Conservation (phyloP, 2,329 filamentous ascomycete genomes). For the Gyromitra esculenta region DNA sequence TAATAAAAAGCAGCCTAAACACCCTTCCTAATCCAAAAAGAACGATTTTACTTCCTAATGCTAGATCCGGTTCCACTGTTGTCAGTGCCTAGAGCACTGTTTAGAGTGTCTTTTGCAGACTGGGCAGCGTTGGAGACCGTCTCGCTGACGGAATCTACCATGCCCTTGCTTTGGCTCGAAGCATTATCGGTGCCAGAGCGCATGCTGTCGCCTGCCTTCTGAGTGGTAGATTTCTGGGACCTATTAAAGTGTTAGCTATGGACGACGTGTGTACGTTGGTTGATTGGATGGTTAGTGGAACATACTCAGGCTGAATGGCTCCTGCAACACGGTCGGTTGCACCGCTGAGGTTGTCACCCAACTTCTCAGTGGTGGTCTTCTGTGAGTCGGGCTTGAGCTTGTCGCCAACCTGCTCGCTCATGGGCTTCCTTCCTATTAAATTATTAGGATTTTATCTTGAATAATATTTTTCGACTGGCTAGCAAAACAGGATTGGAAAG, state of each 20-base stretch:
- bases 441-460: constrained; percentile 12
- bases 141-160: constrained; percentile 62
- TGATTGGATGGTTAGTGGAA: background rate
- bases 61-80: constrained; percentile 1
- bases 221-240: constrained; percentile 63
- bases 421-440: constrained; percentile 63
- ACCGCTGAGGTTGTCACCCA: constrained; percentile 63
- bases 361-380: constrained; percentile 65
- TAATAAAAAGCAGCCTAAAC: constrained; percentile 33
- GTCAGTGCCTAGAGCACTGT: constrained; percentile 35
- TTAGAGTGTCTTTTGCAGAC: constrained; percentile 58
- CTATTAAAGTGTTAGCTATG: constrained; percentile 37
- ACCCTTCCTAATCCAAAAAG: background rate
- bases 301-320: constrained; percentile 64
- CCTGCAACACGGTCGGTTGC: constrained; percentile 64
- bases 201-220: constrained; percentile 64
- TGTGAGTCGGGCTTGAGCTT: constrained; percentile 67
- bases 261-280: background rate
- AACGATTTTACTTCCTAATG: constrained; percentile 17
- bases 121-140: constrained; percentile 60
- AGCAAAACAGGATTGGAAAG: background rate
- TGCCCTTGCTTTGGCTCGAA: constrained; percentile 61
- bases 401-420: constrained; percentile 65
- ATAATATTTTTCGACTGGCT: background rate
- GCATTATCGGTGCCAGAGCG: constrained; percentile 61